phyloP scores from a whole-genome alignment of 2,329 filamentous ascomycete genomes.

The Fusarium sulawesiense region DNA sequence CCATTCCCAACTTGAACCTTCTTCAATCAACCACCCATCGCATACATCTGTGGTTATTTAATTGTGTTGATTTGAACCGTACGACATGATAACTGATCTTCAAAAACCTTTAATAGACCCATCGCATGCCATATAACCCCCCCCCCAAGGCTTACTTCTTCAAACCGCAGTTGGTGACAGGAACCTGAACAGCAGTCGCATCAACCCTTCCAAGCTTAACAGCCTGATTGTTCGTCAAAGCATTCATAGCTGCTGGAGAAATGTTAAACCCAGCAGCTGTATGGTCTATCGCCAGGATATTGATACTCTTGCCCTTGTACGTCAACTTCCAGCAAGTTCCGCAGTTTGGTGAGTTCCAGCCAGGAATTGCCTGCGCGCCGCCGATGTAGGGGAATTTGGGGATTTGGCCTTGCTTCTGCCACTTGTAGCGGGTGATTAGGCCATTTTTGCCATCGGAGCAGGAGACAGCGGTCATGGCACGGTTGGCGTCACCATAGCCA shows the following conservation, averaged over 20 bases:
- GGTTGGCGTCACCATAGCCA: conserved; percentile 71
- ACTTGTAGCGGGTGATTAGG: conserved; percentile 70
- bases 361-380: conserved; percentile 61
- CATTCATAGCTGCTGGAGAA: conserved; percentile 64
- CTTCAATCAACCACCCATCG: too few relatives aligned
- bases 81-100: too few relatives aligned
- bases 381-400: conserved; percentile 66
- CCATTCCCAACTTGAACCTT: too few relatives aligned
- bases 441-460: conserved; percentile 77
- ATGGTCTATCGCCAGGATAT: conserved; percentile 67
- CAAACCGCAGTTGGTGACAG: conserved; percentile 54
- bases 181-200: conserved; percentile 60
- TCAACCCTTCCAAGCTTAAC: conserved; percentile 63
- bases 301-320: conserved; percentile 63
- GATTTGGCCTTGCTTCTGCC: conserved; percentile 64
- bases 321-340: conserved; percentile 69
- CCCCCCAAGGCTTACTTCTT: neutral
- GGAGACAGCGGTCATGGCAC: conserved; percentile 66
- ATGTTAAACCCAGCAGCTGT: conserved; percentile 65
- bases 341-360: conserved; percentile 68
- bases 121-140: too few relatives aligned
- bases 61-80: too few relatives aligned
- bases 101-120: too few relatives aligned
- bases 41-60: too few relatives aligned
- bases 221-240: conserved; percentile 64